Evolutionary conservation across 805 yeast species (phyloP), one percentile per base, ranked within the genome.

Genomic region (Wickerhamomyces silvicola): DNA sequence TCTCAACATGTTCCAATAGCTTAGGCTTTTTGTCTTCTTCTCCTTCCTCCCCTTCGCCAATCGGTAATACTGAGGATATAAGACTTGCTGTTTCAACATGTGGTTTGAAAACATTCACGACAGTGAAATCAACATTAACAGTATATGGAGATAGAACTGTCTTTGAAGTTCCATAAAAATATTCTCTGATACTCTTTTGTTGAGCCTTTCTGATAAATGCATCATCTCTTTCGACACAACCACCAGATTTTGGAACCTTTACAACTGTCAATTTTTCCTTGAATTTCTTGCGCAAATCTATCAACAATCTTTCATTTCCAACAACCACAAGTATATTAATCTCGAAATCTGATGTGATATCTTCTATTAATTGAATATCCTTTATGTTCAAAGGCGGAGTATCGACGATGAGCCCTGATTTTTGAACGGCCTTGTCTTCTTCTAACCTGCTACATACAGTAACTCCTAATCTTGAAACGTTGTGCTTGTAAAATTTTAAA

Each of bases 61-160:
- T 33, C 7, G 54, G 56, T 18, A 50, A 18, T 10, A 50, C 52
- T 2, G 54, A 49, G 1, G 54, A 43, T 11, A 39, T 38, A 15
- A 39, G 30, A 11, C 38, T 30, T 6, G 30, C 33, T 8, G 29
- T 20, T 5, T 37, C 41, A 12, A 42, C 27, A 12, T 27, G 37
- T 22, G 90, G 84, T 25, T 75, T 71, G 60, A 75, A 79, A 2
- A 85, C 74, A 2, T 68, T 60, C 8, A 84, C 59, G 35, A 76
- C 81, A 11, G 69, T 66, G 35, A 70, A 64, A 47, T 77, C 85
- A 3, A 78, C 76, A 15, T 87, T 85, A 2, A 86, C 73, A 5
- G 94, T 82, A 56, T 78, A 88, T 3, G 99, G 97, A 13, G 94
- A 80, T 32, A 92, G 65, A 5, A 78, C 73, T 5, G 75, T 69